These are phyloP conservation scores for Mychonastes homosphaera DNA, from an alignment of 139 green algal genomes.

Conservation along the genomic window DNA sequence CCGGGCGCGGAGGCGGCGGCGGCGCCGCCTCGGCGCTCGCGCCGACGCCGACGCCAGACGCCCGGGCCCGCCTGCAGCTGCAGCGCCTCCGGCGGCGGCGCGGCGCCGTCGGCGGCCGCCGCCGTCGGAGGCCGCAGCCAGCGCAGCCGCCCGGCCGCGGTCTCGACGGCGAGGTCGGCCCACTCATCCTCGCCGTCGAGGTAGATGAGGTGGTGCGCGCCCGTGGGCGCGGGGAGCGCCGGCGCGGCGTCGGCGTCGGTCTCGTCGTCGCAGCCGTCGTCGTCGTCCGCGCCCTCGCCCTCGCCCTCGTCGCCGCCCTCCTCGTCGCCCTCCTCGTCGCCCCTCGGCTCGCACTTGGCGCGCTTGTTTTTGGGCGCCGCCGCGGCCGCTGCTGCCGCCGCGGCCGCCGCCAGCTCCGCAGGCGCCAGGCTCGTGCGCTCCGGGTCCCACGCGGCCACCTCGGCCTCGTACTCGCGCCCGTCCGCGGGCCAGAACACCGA, in stretches of 20 bases:
- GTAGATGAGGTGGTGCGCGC: slow-evolving; percentile 41
- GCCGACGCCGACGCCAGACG: too few species aligned
- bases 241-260: not conserved
- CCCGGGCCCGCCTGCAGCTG: too few species aligned
- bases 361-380: not conserved
- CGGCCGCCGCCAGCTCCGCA: not conserved
- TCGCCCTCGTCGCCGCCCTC: not conserved
- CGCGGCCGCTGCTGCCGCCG: slow-evolving; percentile 5
- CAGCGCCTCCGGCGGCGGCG: too few species aligned
- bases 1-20: too few species aligned
- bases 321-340: not conserved
- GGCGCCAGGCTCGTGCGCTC: slow-evolving; percentile 2
- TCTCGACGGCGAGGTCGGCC: slow-evolving; percentile 41
- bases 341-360: not conserved
- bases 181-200: slow-evolving; percentile 63
- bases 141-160: slow-evolving; percentile 32
- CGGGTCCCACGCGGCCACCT: slow-evolving; percentile 39
- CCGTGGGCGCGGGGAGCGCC: not conserved
- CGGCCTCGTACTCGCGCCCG: slow-evolving; percentile 22
- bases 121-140: too few species aligned
- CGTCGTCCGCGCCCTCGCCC: not conserved
- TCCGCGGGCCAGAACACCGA: slow-evolving; percentile 36
- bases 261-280: not conserved
- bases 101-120: too few species aligned
- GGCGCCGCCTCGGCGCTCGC: too few species aligned